Base-by-base conservation (phyloP, 306 rosid species). In the Trifolium dubium region DNA sequence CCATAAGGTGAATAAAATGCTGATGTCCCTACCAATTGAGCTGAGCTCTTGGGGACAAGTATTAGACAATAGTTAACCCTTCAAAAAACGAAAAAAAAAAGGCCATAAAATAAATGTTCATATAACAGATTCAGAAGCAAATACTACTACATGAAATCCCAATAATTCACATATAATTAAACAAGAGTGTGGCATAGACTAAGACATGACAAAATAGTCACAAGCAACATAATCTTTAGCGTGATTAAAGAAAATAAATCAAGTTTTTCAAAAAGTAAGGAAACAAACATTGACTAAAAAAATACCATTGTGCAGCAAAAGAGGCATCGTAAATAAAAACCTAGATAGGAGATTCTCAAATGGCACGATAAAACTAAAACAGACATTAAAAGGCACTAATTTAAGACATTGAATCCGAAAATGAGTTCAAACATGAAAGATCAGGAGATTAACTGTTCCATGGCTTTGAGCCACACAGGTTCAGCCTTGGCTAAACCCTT, bases 391-490 rank as follows among this genome's bases (percentile, higher is more conserved):
- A 67, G 43, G 39, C 5, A 10, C 59, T 19, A 47, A 46, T 46
- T 46, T 14, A 46, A 39, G 12, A 65, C 9, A 11, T 1, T 34
- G 59, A 56, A 64, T 56, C 35, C 0, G 14, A 46, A 67, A 56
- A 53, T n/a, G 49, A n/a, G 64, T 5, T n/a, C 50, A 30, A 73
- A 34, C 8, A 46, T 43, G 68, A 69, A 63, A 56, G 59, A 77
- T 41, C 28, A 55, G 56, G 41, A 63, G 63, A 76, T 87, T 30
- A 40, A 91, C 97, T 82, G 89, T 77, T 91, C 92, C 98, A 91
- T 91, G 82, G 96, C 98, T 84, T 93, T 93, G 83, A 91, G 92
- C 97, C 97, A 93, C 44, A 84, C 54, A 19, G 98, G 97, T 82
- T 93, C 90, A 0, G 90, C 81, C 80, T 67, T 84, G 75, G 97